Evolutionary conservation across 2,329 filamentous ascomycete genomes (phyloP).

Genomic region (Coniochaeta sp.): DNA sequence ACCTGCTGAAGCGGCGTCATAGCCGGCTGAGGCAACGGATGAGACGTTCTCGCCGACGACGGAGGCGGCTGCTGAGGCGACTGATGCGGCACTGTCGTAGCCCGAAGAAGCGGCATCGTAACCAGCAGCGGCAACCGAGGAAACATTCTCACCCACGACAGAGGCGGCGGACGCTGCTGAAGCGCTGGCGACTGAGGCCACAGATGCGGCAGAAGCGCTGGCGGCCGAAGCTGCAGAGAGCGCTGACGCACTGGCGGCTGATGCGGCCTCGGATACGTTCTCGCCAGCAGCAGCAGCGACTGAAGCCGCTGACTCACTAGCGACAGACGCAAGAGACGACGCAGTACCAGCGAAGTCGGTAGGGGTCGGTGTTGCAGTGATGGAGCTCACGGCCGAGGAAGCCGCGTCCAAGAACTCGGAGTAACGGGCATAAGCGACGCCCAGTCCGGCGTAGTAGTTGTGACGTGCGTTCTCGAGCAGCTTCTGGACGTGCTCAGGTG

Average conservation of each 20-base stretch:
- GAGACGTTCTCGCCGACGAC: constrained; percentile 2
- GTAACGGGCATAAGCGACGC: constrained; percentile 72
- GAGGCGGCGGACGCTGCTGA: constrained; percentile 31
- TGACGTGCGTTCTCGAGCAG: constrained; percentile 54
- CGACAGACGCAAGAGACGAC: constrained; percentile 38
- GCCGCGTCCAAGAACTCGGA: constrained; percentile 67
- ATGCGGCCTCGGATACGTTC: constrained; percentile 14
- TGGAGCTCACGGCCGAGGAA: constrained; percentile 57
- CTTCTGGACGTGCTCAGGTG: constrained; percentile 42
- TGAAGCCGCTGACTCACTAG: constrained; percentile 36
- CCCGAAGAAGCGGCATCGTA: constrained; percentile 26
- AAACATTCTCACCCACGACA: constrained; percentile 25
- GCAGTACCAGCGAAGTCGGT: constrained; percentile 43
- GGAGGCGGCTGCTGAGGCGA: constrained; percentile 18
- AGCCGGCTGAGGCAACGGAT: neutral
- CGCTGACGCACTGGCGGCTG: constrained; percentile 16
- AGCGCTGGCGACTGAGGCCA: constrained; percentile 27
- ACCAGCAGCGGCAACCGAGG: constrained; percentile 9
- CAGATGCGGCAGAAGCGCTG: constrained; percentile 42
- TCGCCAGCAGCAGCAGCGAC: constrained; percentile 40
- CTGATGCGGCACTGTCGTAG: constrained; percentile 41
- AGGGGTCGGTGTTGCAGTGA: constrained; percentile 53
- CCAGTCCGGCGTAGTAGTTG: constrained; percentile 72
- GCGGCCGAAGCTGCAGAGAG: constrained; percentile 34
- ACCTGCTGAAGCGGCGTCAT: constrained; percentile 8